Conservation (phyloP, 2,329 filamentous ascomycete genomes). For the Helotiales sp. region DNA sequence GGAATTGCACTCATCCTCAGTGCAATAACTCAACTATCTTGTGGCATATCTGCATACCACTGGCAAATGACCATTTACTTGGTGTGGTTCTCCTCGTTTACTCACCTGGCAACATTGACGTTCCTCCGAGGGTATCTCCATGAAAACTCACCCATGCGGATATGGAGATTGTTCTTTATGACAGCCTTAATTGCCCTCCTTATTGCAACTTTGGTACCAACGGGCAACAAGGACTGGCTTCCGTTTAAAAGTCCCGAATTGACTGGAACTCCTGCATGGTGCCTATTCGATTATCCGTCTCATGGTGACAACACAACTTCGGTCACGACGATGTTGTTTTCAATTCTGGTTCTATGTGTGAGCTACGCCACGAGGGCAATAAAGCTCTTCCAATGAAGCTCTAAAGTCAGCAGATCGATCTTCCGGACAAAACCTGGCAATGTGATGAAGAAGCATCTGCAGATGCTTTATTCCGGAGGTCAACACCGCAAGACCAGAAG, state of each 20-base stretch:
- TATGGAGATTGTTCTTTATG: background rate
- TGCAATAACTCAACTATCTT: background rate
- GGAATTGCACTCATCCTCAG: background rate
- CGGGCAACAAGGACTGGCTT: background rate
- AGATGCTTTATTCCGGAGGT: background rate
- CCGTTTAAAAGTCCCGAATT: background rate
- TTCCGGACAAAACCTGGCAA: background rate
- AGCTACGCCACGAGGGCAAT: background rate
- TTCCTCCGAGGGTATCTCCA: background rate
- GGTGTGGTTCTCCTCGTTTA: slow-evolving; percentile 3
- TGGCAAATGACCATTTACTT: slow-evolving; percentile 4
- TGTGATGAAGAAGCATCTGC: background rate
- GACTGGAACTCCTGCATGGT: background rate
- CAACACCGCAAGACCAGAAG: background rate
- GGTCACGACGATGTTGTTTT: background rate
- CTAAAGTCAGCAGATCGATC: background rate
- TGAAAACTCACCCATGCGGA: background rate
- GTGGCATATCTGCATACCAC: slow-evolving; percentile 1
- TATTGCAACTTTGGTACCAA: background rate
- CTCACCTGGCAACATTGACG: slow-evolving; percentile 3
- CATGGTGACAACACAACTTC: background rate
- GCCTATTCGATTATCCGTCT: background rate
- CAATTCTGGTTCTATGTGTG: background rate
- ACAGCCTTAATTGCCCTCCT: background rate
- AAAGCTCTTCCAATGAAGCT: background rate